Evolutionary conservation across 1,284 basidiomycete species (phyloP).

Genomic region (Malassezia arunalokei): DNA sequence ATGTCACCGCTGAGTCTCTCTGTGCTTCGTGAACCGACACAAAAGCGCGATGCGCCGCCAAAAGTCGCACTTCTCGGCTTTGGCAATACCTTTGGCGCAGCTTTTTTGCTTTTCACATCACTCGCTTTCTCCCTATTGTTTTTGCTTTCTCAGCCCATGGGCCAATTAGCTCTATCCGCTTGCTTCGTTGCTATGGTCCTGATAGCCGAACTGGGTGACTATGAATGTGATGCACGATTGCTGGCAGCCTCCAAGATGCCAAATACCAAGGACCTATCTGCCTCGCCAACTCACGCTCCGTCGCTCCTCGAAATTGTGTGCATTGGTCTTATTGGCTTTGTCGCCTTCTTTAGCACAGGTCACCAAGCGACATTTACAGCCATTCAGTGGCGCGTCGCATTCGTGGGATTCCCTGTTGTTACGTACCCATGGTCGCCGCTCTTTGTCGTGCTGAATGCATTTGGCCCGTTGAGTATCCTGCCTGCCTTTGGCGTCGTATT

Average conservation of each 20-base stretch:
- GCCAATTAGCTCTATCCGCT: conserved; percentile 63
- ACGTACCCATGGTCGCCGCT: conserved; percentile 64
- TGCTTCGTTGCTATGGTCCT: conserved; percentile 51
- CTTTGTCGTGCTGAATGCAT: conserved; percentile 68
- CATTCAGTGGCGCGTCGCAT: conserved; percentile 91
- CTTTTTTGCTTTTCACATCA: conserved; percentile 69
- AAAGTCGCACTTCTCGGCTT: conserved; percentile 64
- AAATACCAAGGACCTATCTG: neutral
- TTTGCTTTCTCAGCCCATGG: conserved; percentile 62
- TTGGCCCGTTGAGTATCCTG: conserved; percentile 60
- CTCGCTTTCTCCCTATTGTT: conserved; percentile 58
- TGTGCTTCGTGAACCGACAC: conserved; percentile 14
- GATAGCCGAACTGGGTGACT: conserved; percentile 31
- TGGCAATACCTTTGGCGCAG: conserved; percentile 76
- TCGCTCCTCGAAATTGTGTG: conserved; percentile 17
- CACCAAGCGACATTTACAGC: conserved; percentile 80
- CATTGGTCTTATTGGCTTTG: conserved; percentile 32
- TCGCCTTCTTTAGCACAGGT: conserved; percentile 74
- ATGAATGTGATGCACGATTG: conserved; percentile 24
- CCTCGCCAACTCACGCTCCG: conserved; percentile 5
- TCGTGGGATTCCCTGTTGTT: conserved; percentile 55
- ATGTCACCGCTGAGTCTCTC: conserved; percentile 38
- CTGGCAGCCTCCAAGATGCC: conserved; percentile 10
- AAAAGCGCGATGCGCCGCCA: neutral
- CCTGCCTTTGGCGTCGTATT: conserved; percentile 58